These are phyloP conservation scores for Naegleria gruberi DNA, from an alignment of 208 protist genomes.

Conservation along the genomic window DNA sequence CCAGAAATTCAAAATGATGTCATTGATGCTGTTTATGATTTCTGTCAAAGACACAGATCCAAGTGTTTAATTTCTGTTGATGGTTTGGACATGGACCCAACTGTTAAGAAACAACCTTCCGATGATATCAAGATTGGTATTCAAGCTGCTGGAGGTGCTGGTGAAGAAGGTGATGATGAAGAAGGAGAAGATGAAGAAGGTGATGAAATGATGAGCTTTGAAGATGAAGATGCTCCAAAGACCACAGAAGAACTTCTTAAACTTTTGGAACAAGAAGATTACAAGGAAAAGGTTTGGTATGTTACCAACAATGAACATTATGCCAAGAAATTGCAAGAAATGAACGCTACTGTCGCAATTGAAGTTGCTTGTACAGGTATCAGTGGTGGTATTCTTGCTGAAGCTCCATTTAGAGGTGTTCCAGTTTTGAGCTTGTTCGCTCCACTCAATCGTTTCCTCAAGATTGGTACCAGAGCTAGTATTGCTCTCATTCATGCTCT, in stretches of 20 bases:
- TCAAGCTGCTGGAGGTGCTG: neutral
- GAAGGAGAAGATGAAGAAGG: slow-evolving; percentile 5
- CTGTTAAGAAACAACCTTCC: neutral
- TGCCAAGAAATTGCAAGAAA: neutral
- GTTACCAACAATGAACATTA: slow-evolving; percentile 2
- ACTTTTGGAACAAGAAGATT: neutral
- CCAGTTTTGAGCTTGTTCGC: neutral
- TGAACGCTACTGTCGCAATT: neutral
- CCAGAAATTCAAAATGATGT: slow-evolving; percentile 19
- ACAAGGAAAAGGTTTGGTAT: slow-evolving; percentile 11
- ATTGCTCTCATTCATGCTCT: neutral
- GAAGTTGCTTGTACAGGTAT: neutral
- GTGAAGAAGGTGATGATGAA: neutral
- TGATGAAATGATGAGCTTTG: neutral
- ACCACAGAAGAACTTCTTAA: slow-evolving; percentile 10
- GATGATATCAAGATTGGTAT: slow-evolving; percentile 19
- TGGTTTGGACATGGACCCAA: neutral
- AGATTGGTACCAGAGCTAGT: neutral
- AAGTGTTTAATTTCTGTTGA: neutral
- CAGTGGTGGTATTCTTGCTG: slow-evolving; percentile 9
- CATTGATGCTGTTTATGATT: slow-evolving; percentile 22
- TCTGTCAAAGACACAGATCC: neutral
- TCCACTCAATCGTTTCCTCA: neutral
- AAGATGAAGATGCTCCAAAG: slow-evolving; percentile 9
- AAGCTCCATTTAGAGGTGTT: neutral